A percentile compares a stretch with the other conserved stretches of the same genome.
phyloP scores from a whole-genome alignment of 1,284 basidiomycete genomes.

The Puccinia coronata region DNA sequence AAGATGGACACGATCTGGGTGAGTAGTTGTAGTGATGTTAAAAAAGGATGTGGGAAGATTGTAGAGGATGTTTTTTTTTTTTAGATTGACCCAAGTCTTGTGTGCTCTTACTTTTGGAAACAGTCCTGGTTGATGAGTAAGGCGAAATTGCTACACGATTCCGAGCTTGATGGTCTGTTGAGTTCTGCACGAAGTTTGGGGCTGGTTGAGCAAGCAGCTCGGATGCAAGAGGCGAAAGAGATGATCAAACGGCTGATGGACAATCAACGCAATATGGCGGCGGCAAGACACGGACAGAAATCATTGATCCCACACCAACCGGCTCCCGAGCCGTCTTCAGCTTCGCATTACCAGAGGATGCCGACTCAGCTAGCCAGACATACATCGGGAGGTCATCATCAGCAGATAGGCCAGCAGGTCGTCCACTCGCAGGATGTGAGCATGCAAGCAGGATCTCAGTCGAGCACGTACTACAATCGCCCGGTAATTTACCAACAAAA shows the following conservation, averaged over 20 bases:
- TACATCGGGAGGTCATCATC: not conserved
- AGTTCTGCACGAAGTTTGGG: not conserved
- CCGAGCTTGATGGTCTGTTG: conserved; percentile 13
- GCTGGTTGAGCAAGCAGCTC: not conserved
- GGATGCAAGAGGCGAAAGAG: conserved; percentile 18
- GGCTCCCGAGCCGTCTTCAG: no score
- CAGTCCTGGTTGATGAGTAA: conserved; percentile 22
- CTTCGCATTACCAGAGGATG: not conserved
- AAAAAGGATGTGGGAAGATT: not conserved
- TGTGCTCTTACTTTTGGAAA: not conserved
- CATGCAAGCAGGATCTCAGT: not conserved
- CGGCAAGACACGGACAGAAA: no score
- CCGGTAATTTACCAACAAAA: not conserved
- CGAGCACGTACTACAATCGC: not conserved
- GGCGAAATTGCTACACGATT: conserved; percentile 17
- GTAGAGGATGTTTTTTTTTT: not conserved
- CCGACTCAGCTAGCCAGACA: not conserved
- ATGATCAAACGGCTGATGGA: not conserved
- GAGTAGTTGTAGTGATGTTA: not conserved
- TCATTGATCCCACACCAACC: no score
- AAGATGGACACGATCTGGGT: conserved; percentile 39
- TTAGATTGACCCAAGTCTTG: not conserved
- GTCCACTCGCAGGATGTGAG: not conserved
- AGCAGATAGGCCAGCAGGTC: not conserved
- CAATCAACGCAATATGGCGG: not conserved